Conservation (phyloP, 2,329 filamentous ascomycete genomes). For the Colletotrichum siamense region DNA sequence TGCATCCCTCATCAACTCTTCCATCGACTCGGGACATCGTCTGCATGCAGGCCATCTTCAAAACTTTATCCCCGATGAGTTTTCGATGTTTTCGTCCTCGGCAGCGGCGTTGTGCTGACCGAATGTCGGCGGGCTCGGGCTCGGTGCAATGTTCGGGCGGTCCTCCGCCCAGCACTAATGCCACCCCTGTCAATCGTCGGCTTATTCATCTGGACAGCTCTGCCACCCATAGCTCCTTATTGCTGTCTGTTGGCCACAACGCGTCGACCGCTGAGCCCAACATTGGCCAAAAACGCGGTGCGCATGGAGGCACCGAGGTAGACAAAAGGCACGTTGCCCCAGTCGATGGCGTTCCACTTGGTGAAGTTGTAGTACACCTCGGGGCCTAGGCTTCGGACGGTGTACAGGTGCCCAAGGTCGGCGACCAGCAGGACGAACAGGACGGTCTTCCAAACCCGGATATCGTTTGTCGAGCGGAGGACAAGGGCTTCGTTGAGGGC, state of each 20-base stretch:
- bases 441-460: constrained; percentile 73
- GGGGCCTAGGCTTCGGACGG: constrained; percentile 62
- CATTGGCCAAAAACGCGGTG: constrained; percentile 61
- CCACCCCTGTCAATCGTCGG: not conserved
- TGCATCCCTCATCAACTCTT: not conserved
- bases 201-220: not conserved
- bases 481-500: constrained; percentile 79
- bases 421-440: constrained; percentile 73
- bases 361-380: constrained; percentile 68
- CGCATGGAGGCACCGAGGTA: constrained; percentile 69
- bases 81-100: not conserved
- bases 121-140: constrained; percentile 5
- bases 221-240: not conserved
- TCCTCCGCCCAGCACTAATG: not conserved
- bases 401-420: constrained; percentile 79
- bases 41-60: not conserved
- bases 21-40: not conserved
- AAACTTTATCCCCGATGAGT: not conserved
- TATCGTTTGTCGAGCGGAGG: constrained; percentile 70
- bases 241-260: constrained; percentile 20
- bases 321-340: constrained; percentile 74
- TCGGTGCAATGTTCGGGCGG: constrained; percentile 17
- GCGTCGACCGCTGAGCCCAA: constrained; percentile 49
- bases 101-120: not conserved
- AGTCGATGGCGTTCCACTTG: constrained; percentile 71